A percentile compares a stretch with the other conserved stretches of the same genome.
Evolutionary conservation across 345 rosid genomes (phyloP).

Genomic region (Populus alba): DNA sequence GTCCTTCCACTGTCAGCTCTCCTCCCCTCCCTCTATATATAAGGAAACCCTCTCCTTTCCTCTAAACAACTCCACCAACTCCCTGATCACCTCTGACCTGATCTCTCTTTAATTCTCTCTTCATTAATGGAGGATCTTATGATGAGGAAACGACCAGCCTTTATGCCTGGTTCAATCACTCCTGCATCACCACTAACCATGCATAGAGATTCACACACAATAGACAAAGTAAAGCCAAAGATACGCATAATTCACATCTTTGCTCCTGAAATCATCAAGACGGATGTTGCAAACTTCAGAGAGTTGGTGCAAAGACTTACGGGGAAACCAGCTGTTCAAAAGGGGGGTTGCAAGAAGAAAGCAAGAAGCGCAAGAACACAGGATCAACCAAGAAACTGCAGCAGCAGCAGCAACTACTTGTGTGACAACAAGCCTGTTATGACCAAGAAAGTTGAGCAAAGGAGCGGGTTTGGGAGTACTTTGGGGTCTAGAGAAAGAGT

Average conservation of each 20-base stretch:
- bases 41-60: neutral
- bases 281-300: slow-evolving; percentile 80
- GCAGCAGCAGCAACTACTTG: too few relatives aligned
- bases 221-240: slow-evolving; percentile 66
- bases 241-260: slow-evolving; percentile 80
- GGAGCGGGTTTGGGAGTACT: slow-evolving; percentile 19
- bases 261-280: slow-evolving; percentile 94
- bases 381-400: neutral
- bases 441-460: slow-evolving; percentile 26
- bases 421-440: neutral
- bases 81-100: neutral
- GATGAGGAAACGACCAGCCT: slow-evolving; percentile 24
- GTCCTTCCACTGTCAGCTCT: neutral
- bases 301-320: slow-evolving; percentile 91
- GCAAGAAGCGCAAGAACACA: neutral
- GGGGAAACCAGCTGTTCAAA: slow-evolving; percentile 52
- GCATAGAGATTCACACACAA: slow-evolving; percentile 46
- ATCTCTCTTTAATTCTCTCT: slow-evolving; percentile 13
- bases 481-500: slow-evolving; percentile 23
- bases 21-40: slow-evolving; percentile 25
- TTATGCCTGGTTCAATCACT: slow-evolving; percentile 6
- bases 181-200: slow-evolving; percentile 37
- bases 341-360: neutral
- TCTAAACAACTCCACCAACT: slow-evolving; percentile 40
- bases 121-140: slow-evolving; percentile 44